Base-by-base conservation (phyloP, 2,329 filamentous ascomycete genomes). In the Aspergillus aculeatinus region DNA sequence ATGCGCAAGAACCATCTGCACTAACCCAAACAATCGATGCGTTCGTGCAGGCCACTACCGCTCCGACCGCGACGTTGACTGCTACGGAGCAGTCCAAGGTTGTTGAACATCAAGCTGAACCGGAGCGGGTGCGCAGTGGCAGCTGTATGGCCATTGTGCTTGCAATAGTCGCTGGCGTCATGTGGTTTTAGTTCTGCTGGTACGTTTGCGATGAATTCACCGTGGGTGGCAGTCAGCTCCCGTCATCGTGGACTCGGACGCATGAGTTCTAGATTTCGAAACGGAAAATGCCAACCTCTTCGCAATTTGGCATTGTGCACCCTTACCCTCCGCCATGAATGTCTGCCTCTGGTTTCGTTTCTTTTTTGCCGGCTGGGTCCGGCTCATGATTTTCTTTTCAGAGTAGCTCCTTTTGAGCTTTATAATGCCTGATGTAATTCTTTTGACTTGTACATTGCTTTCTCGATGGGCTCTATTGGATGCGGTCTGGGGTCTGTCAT, bases 101-200 rank as follows among this genome's bases (percentile, higher is more conserved):
- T 51, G 64, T 65, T 51, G 71, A 59, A 5, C 57, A 66, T 48
- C 60, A 68, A 47, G 65, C 60, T 51, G 65, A 68, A 44, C 65
- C 74, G 5, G 63, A 67, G 29, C 65, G 73, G 31, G 63, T 72
- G 48, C 71, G 68, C 39, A 44, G 53, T 44, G 72, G 72, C 14
- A 76, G 73, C 59, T 75, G 71, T 27, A 75, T 76, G 74, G 74
- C 74, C 31, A 70, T 76, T 48, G 72, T 76, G 29, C 72, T 76
- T 21, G 72, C 72, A 29, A 60, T 76, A 33, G 70, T 75, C 6
- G 73, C 60, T 4, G 73, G 73, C n/a, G 73, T 75, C 21, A 70
- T 74, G 63, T 76, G 73, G 73, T 75, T 76, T 56, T 76, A 55
- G 16, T 5, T 11, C 14, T 44, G 14, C 14, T 29, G 39, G 16